phyloP scores from a whole-genome alignment of 179 eudicot species.

The Nepenthes alata region DNA sequence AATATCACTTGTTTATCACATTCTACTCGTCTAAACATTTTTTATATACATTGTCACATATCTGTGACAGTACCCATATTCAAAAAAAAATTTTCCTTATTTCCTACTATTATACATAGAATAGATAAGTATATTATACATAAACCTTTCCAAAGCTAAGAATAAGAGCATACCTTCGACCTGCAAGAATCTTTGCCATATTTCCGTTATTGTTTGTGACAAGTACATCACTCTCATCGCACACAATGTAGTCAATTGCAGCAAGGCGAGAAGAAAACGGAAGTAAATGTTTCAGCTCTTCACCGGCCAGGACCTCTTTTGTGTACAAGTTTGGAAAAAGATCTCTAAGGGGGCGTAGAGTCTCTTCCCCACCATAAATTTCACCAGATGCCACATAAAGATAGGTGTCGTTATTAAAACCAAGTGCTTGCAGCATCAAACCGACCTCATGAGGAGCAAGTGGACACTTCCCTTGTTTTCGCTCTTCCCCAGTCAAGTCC shows the following conservation, averaged over 20 bases:
- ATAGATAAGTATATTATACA: too few species aligned
- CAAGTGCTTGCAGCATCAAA: constrained; percentile 13
- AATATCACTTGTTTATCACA: too few species aligned
- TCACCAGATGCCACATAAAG: constrained; percentile 11
- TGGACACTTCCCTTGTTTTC: constrained; percentile 8
- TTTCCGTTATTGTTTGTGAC: constrained; percentile 15
- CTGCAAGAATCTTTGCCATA: constrained; percentile 15
- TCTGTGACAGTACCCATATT: too few species aligned
- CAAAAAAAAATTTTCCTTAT: too few species aligned
- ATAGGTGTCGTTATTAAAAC: constrained; percentile 4
- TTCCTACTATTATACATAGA: too few species aligned
- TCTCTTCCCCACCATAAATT: constrained; percentile 10
- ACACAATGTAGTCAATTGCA: constrained; percentile 9
- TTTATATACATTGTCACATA: too few species aligned
- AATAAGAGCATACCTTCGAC: constrained; percentile 4
- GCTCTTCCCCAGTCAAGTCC: constrained; percentile 5
- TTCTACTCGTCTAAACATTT: too few species aligned
- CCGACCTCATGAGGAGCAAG: constrained; percentile 11
- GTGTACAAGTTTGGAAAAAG: constrained; percentile 10
- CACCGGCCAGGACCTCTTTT: constrained; percentile 7
- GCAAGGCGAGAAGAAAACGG: constrained; percentile 9
- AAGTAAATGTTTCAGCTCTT: constrained; percentile 6
- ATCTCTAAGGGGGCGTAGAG: constrained; percentile 7
- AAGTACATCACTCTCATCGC: constrained; percentile 12
- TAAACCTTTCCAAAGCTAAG: neutral